Evolutionary conservation across 805 yeast species (phyloP).

Genomic region (Schwanniomyces pseudopolymorphus): DNA sequence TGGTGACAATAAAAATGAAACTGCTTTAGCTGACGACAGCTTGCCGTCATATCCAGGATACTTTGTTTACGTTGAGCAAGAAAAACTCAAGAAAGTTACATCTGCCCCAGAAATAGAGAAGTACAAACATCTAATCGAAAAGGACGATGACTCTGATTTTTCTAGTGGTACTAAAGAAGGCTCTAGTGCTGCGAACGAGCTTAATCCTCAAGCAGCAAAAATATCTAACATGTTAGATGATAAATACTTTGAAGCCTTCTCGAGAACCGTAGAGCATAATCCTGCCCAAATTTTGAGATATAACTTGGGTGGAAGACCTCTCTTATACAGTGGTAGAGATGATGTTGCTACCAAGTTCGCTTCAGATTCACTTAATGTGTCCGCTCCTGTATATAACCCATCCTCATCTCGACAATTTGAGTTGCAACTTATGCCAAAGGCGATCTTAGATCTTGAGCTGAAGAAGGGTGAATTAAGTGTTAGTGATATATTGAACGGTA

Average conservation of each 20-base stretch:
- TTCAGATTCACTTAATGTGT: conserved; percentile 33
- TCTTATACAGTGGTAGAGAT: conserved; percentile 68
- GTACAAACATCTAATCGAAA: conserved; percentile 51
- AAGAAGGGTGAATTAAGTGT: conserved; percentile 19
- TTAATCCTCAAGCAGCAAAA: conserved; percentile 23
- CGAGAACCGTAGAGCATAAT: conserved; percentile 72
- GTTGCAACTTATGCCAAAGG: conserved; percentile 91
- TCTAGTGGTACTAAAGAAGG: conserved; percentile 5
- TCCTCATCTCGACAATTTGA: conserved; percentile 67
- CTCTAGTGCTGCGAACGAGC: conserved; percentile 5
- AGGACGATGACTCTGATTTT: conserved; percentile 41
- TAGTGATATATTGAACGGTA: conserved; percentile 61
- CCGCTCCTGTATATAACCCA: conserved; percentile 63
- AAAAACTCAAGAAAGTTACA: conserved; percentile 54
- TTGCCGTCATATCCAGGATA: conserved; percentile 62
- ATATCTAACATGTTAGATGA: conserved; percentile 57
- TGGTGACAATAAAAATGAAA: neutral
- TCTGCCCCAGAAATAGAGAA: conserved; percentile 52
- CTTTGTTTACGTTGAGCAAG: conserved; percentile 71
- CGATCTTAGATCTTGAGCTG: conserved; percentile 78
- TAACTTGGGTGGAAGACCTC: conserved; percentile 75
- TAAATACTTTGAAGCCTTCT: conserved; percentile 74
- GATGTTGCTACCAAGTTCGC: conserved; percentile 42
- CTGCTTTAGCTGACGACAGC: conserved; percentile 9
- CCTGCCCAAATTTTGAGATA: conserved; percentile 87